Percentiles rank a stretch among this genome's conserved stretches.
phyloP scores from a whole-genome alignment of 1,139 yeast species.

The Sugiyamaella neomexicana region DNA sequence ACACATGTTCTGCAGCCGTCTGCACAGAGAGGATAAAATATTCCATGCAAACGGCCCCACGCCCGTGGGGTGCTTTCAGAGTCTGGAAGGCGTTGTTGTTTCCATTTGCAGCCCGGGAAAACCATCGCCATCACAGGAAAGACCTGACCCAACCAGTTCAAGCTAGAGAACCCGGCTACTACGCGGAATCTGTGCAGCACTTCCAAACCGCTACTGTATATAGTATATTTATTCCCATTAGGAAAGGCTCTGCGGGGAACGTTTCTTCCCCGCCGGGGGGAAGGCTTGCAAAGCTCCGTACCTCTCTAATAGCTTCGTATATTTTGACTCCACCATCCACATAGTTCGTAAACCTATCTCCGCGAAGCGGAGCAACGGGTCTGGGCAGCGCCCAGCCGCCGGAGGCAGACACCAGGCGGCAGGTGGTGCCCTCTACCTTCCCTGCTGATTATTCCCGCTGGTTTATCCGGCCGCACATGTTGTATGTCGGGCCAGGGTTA shows the following conservation, averaged over 20 bases:
- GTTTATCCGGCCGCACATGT: not conserved
- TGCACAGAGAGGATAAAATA: no score
- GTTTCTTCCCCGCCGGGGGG: not conserved
- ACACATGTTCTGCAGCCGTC: not conserved
- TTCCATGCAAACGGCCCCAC: not conserved
- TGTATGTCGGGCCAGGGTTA: not conserved
- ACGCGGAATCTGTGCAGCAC: not conserved
- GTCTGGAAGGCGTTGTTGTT: not conserved
- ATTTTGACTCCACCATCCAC: not conserved
- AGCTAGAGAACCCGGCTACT: not conserved
- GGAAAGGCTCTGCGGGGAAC: not conserved
- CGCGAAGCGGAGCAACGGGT: no score
- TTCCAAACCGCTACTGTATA: not conserved
- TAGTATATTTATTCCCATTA: slow-evolving; percentile 2
- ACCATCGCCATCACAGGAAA: not conserved
- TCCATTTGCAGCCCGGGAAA: not conserved
- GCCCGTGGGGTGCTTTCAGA: no score
- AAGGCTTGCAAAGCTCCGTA: no score
- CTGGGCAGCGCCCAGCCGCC: no score
- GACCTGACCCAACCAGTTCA: not conserved
- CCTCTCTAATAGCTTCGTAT: no score
- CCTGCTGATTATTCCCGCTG: no score
- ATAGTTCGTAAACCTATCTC: no score
- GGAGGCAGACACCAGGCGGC: no score
- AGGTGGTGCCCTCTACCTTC: no score